Evolutionary conservation across 2,329 filamentous ascomycete species (phyloP).

Genomic region (Fusarium tanahbumbuense): DNA sequence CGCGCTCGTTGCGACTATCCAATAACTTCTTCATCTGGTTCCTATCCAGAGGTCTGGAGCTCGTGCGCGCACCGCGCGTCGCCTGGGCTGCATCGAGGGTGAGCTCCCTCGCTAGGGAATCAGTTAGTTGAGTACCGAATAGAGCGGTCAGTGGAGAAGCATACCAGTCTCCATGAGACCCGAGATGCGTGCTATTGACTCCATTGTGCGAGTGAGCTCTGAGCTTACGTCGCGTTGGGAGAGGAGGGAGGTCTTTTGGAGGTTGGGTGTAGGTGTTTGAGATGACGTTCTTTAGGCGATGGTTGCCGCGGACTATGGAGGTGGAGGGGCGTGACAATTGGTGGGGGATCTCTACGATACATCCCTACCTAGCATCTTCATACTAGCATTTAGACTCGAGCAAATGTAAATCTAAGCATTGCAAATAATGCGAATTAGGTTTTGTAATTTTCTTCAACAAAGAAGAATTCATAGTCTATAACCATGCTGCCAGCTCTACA

Average conservation of each 20-base stretch:
- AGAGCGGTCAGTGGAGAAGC: constrained; percentile 43
- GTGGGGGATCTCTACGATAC: constrained; percentile 20
- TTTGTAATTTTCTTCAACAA: no score
- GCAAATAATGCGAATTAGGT: neutral
- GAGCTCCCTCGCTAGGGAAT: constrained; percentile 83
- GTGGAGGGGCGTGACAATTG: constrained; percentile 41
- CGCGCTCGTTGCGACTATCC: constrained; percentile 91
- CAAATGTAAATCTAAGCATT: neutral
- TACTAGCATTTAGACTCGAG: neutral
- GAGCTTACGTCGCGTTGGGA: constrained; percentile 26
- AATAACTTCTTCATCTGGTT: constrained; percentile 92
- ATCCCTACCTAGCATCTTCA: neutral
- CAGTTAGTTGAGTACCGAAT: constrained; percentile 35
- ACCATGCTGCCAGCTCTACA: neutral
- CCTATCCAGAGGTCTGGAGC: constrained; percentile 76
- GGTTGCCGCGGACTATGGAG: constrained; percentile 17
- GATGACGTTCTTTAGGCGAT: constrained; percentile 43
- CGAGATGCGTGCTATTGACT: constrained; percentile 95
- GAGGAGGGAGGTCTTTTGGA: constrained; percentile 15
- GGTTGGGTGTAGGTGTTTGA: constrained; percentile 34
- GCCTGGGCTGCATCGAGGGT: constrained; percentile 97
- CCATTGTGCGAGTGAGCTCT: constrained; percentile 69
- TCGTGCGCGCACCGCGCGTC: constrained; percentile 73
- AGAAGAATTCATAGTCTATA: neutral
- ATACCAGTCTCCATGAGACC: constrained; percentile 93